phyloP scores from a whole-genome alignment of 305 asterid species.

The Euphrasia arctica region DNA sequence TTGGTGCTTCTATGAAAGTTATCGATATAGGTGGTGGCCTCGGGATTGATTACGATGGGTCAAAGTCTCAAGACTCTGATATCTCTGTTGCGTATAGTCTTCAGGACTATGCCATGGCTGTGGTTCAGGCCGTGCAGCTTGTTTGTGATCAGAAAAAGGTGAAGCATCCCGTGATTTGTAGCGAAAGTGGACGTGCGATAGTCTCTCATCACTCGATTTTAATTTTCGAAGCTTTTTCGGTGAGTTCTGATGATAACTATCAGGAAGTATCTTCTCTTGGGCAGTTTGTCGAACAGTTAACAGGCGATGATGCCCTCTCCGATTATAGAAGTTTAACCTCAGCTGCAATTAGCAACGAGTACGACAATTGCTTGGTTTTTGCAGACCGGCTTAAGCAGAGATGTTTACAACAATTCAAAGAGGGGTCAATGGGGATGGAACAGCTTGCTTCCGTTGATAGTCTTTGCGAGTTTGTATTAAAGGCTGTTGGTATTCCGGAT shows the following conservation, averaged over 20 bases:
- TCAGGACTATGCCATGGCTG: constrained; percentile 81
- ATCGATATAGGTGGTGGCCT: constrained; percentile 98
- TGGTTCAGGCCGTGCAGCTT: constrained; percentile 58
- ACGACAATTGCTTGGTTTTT: constrained; percentile 49
- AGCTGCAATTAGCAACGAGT: constrained; percentile 67
- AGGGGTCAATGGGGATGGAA: constrained; percentile 71
- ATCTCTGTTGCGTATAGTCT: constrained; percentile 74
- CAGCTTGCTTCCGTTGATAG: constrained; percentile 83
- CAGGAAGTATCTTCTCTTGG: constrained; percentile 35
- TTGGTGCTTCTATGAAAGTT: constrained; percentile 78
- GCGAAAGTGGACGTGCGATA: constrained; percentile 96
- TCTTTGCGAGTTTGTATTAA: constrained; percentile 64
- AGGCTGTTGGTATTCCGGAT: constrained; percentile 62
- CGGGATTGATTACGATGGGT: constrained; percentile 92
- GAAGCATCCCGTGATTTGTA: constrained; percentile 77
- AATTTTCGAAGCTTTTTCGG: constrained; percentile 79
- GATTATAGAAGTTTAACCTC: constrained; percentile 59
- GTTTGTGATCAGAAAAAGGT: constrained; percentile 69
- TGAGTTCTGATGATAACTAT: constrained; percentile 37
- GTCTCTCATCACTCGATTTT: constrained; percentile 96
- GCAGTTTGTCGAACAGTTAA: constrained; percentile 46
- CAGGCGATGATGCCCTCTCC: constrained; percentile 25
- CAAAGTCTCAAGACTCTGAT: constrained; percentile 75
- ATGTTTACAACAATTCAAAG: constrained; percentile 86
- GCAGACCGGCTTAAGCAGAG: constrained; percentile 85